Evolutionary conservation across 306 rosid genomes (phyloP), one percentile per base, ranked within the genome.

Genomic region (Potentilla sterilis): DNA sequence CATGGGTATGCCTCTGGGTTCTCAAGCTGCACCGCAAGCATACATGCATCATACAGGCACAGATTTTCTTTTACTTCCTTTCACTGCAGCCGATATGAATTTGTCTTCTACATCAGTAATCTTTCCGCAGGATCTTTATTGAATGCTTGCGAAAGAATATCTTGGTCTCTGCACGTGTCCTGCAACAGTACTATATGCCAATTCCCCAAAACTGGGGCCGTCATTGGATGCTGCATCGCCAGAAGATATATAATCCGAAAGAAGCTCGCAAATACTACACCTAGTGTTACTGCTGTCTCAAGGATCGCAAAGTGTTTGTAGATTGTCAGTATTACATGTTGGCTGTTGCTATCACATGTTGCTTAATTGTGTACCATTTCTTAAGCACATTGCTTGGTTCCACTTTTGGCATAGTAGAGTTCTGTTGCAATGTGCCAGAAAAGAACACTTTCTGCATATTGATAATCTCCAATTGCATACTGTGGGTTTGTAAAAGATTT

Each of bases 371-470:
- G 0, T 21, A 55, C 32, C 5, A n/a, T 9, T 0, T 28, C 28
- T 1, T 18, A 0, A 52, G 3, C 24, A 52, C 24, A 0, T 11
- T 22, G 37, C 46, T n/a, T 0, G 58, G 0, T 4, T 34, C 42
- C 5, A 1, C 16, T 57, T 14, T 34, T 21, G 2, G 1, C 10
- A 35, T 14, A 51, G 59, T 41, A 68, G 12, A 82, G 66, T 52
- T 82, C 76, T 0, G 85, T 82, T 14, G 82, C 85, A 13, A 82
- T 28, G 75, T 82, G 85, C 85, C 82, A 82, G 6, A 77, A 18
- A n/a, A 82, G 79, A 66, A 77, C 76, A 41, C 82, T 77, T 62
- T 82, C 85, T 0, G 73, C 76, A 3, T 58, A 82, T 70, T 68
- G 72, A 52, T 67, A 73, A 32, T 82, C 76, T 28, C 28, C 28